Conservation (phyloP, 2,329 filamentous ascomycete species). For the Trichoderma atrobrunneum region DNA sequence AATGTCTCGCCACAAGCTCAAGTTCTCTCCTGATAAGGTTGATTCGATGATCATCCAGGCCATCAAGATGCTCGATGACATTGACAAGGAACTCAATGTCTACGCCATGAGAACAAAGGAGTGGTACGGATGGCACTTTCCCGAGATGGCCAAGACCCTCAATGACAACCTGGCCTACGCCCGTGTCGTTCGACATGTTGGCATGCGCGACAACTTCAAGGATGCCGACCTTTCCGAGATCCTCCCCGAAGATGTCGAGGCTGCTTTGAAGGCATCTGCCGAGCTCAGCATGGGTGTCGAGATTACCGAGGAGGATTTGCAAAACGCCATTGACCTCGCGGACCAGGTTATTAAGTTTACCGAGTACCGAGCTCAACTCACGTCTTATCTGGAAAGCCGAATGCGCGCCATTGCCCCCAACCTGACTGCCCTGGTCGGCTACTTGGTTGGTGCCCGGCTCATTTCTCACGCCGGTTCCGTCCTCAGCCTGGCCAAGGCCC, state of each 20-base stretch:
- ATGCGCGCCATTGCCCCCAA: conserved; percentile 98
- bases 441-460: conserved; percentile 88
- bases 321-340: conserved; percentile 87
- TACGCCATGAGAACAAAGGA: conserved; percentile 99
- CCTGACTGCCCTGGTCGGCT: conserved; percentile 87
- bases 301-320: conserved; percentile 86
- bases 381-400: conserved; percentile 82
- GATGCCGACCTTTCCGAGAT: conserved; percentile 81
- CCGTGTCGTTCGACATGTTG: conserved; percentile 81
- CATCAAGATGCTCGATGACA: conserved; percentile 86
- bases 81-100: conserved; percentile 98
- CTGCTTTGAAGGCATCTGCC: conserved; percentile 85
- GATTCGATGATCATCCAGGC: conserved; percentile 99
- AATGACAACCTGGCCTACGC: conserved; percentile 97
- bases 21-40: conserved; percentile 98
- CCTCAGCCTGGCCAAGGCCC: conserved; percentile 91
- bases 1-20: conserved; percentile 94
- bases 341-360: conserved; percentile 92
- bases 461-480: conserved; percentile 94
- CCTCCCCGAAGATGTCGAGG: conserved; percentile 92
- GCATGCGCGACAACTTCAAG: conserved; percentile 78
- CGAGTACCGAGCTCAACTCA: conserved; percentile 84
- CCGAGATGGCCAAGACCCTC: conserved; percentile 93
- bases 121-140: conserved; percentile 99
- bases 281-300: conserved; percentile 99